These are phyloP conservation scores for Phytophthora melonis DNA, from an alignment of 352 stramenopile genomes.

Conservation along the genomic window DNA sequence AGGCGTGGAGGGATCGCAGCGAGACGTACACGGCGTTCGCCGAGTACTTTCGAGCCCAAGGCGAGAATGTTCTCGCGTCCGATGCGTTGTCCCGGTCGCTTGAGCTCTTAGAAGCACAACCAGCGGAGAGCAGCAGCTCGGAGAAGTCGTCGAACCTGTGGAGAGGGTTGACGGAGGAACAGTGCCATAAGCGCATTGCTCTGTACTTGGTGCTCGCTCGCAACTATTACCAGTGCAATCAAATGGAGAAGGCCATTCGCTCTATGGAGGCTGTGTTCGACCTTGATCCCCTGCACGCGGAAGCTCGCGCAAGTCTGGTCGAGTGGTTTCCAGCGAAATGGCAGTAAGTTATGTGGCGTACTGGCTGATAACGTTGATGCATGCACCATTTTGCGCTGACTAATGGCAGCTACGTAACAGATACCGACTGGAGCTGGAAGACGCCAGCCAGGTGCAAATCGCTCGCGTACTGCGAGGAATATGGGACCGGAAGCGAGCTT, in stretches of 20 bases:
- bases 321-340: conserved; percentile 81
- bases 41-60: conserved; percentile 54
- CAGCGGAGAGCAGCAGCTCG: neutral
- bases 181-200: conserved; percentile 40
- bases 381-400: neutral
- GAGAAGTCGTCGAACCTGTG: conserved; percentile 15
- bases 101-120: conserved; percentile 46
- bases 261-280: conserved; percentile 75
- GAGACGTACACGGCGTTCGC: conserved; percentile 62
- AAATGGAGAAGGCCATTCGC: conserved; percentile 81
- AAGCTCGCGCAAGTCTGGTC: conserved; percentile 57
- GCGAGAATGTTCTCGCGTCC: conserved; percentile 56
- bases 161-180: conserved; percentile 29
- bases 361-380: neutral
- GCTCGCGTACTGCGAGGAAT: conserved; percentile 67
- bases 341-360: conserved; percentile 30
- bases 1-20: conserved; percentile 45
- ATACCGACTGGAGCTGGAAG: conserved; percentile 69
- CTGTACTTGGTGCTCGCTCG: conserved; percentile 66
- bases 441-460: conserved; percentile 75
- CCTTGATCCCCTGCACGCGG: conserved; percentile 61
- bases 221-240: conserved; percentile 81
- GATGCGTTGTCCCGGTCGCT: conserved; percentile 64
- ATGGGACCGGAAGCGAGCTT: conserved; percentile 52
- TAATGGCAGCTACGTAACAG: conserved; percentile 36